Evolutionary conservation across 352 stramenopile genomes (phyloP), one percentile per base, ranked within the genome.

Genomic region (Pythium utonaiense): DNA sequence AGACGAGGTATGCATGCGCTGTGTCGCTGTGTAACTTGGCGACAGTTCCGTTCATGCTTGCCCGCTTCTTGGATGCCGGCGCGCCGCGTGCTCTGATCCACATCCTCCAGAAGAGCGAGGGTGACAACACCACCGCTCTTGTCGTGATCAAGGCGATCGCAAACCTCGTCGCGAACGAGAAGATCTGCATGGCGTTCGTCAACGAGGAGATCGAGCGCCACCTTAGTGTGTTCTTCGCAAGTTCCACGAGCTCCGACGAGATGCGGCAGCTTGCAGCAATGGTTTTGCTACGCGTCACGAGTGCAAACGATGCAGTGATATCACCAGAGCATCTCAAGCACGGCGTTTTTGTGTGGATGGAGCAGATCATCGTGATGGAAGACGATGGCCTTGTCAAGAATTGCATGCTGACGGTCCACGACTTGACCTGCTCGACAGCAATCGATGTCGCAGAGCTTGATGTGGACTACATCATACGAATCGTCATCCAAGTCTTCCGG

Each of bases 21-120:
- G 70, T 88, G 10, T 89, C 78, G n/a, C 60, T 93, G 17, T 93
- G 83, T 62, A 93, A 91, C 70, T 66, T 91, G 36, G 86, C 81
- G 19, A 75, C 71, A 3, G 60, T 86, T 21, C 53, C 74, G 1
- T 73, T 60, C 40, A 91, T 91, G 68, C 64, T 90, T 2, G 63
- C 71, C 12, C 80, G 83, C 17, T 91, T 91, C 44, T 61, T 89
- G 16, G 80, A 93, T 45, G 79, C 83, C 30, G 80, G 80, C 0
- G 83, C 79, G 2, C 79, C 83, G 6, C 67, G 78, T 17, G 79
- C 83, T 2, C 70, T 93, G 14, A 69, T 89, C 21, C 68, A 89
- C 12, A 41, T 93, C 12, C 57, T 93, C 6, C 71, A 86, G 31
- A 70, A 77, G 16, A 66, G 60, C 22, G 57, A 74, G 6, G 13